Conservation (phyloP, 2,329 filamentous ascomycete genomes). For the Hypoxylon sp. region DNA sequence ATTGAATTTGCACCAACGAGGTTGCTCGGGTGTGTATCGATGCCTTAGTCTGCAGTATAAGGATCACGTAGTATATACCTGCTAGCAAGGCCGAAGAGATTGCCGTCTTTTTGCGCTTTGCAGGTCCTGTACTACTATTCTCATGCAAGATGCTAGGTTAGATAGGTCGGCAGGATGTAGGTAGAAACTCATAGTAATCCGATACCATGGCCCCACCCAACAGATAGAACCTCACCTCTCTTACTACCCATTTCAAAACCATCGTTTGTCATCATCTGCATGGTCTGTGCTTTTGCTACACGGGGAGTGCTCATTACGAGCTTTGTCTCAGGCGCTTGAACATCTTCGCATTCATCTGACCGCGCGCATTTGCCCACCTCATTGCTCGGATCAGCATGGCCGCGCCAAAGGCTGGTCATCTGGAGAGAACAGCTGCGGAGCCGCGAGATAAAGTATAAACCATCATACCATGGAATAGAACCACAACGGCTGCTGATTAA, state of each 20-base stretch:
- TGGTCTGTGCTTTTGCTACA: not conserved
- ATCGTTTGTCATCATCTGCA: too few relatives aligned
- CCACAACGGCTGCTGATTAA: slow-evolving; percentile 7
- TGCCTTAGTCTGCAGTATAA: slow-evolving; percentile 3
- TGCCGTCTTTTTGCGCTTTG: not conserved
- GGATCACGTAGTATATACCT: slow-evolving; percentile 2
- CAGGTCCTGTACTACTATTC: not conserved
- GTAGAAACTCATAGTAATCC: slow-evolving; percentile 13
- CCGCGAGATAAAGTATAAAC: slow-evolving; percentile 70
- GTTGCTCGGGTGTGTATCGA: slow-evolving; percentile 5
- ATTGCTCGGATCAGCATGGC: slow-evolving; percentile 36
- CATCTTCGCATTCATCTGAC: not conserved
- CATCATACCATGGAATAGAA: not conserved
- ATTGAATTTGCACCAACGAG: not conserved
- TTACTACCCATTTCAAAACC: slow-evolving; percentile 1
- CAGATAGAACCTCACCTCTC: slow-evolving; percentile 6
- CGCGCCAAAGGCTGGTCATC: slow-evolving; percentile 61
- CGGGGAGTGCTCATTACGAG: not conserved
- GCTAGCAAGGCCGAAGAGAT: not conserved
- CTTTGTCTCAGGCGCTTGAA: not conserved
- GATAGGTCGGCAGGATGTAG: not conserved
- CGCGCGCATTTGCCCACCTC: not conserved
- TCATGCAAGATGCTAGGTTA: not conserved
- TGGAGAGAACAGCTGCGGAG: slow-evolving; percentile 79
- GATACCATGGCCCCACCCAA: slow-evolving; percentile 27